A percentile compares a stretch with the other conserved stretches of the same genome.
These are phyloP conservation scores for Canavalia ensiformis DNA, from an alignment of 306 rosid species.

Conservation along the genomic window DNA sequence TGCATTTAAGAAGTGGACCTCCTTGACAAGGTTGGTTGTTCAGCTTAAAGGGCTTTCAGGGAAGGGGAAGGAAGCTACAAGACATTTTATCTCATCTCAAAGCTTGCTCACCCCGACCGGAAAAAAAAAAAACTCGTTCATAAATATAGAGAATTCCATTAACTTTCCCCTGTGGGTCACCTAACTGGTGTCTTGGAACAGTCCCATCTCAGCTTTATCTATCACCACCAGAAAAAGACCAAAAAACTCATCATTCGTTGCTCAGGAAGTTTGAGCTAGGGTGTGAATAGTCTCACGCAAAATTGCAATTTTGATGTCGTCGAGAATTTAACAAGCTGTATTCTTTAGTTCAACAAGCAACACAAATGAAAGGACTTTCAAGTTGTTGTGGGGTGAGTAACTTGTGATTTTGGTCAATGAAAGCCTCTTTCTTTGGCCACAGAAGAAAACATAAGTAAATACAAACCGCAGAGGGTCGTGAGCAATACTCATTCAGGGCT, in stretches of 20 bases:
- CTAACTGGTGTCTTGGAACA: conserved; percentile 35
- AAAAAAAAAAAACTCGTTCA: not conserved
- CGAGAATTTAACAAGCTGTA: conserved; percentile 38
- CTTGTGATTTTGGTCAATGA: conserved; percentile 11
- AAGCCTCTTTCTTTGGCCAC: not conserved
- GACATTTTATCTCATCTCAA: conserved; percentile 28
- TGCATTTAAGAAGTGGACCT: conserved; percentile 95
- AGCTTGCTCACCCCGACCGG: not conserved
- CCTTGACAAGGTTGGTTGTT: conserved; percentile 73
- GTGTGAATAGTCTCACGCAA: conserved; percentile 12
- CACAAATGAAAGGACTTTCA: conserved; percentile 25
- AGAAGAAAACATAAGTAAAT: not conserved
- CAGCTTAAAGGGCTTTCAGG: conserved; percentile 86
- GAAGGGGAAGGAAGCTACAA: conserved; percentile 51
- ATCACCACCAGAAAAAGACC: not conserved
- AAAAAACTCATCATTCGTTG: conserved; percentile 25
- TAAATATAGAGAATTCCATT: conserved; percentile 35
- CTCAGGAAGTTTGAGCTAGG: conserved; percentile 34
- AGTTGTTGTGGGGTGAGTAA: not conserved
- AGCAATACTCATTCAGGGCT: not conserved
- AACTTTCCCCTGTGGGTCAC: conserved; percentile 38
- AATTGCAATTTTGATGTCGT: conserved; percentile 51
- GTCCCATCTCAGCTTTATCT: conserved; percentile 24
- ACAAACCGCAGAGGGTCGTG: not conserved
- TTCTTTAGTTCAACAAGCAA: conserved; percentile 22